Conservation (phyloP, 441 rosid species). For the Manihot esculenta region DNA sequence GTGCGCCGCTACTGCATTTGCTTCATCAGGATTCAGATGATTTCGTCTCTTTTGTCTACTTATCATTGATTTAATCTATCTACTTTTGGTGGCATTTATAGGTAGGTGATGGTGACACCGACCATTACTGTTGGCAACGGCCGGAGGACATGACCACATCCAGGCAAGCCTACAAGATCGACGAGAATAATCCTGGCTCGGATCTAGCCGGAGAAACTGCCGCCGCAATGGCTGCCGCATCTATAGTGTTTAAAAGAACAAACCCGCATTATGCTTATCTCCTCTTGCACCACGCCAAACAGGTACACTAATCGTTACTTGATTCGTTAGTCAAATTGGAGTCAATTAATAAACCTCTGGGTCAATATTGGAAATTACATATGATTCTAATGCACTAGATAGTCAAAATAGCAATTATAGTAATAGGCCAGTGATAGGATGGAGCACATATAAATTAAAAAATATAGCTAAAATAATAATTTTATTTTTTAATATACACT, state of each 20-base stretch:
- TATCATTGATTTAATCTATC: background rate
- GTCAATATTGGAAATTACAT: background rate
- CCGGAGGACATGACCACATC: slow-evolving; percentile 99
- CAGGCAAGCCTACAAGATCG: slow-evolving; percentile 84
- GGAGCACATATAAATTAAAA: no score
- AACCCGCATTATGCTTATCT: slow-evolving; percentile 88
- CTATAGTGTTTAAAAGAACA: slow-evolving; percentile 63
- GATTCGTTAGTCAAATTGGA: background rate
- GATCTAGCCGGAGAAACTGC: slow-evolving; percentile 95
- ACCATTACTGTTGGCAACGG: slow-evolving; percentile 96
- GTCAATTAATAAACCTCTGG: slow-evolving; percentile 4
- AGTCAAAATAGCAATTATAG: slow-evolving; percentile 6
- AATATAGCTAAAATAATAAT: no score
- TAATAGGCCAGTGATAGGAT: no score
- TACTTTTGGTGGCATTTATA: background rate
- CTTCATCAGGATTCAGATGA: background rate
- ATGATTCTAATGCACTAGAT: background rate
- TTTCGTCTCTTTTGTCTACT: background rate
- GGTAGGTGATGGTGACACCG: slow-evolving; percentile 96
- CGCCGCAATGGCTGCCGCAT: slow-evolving; percentile 95
- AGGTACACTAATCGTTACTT: slow-evolving; percentile 38
- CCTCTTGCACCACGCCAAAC: slow-evolving; percentile 85
- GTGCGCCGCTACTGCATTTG: slow-evolving; percentile 25
- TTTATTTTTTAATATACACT: no score
- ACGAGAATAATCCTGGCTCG: slow-evolving; percentile 83